Evolutionary conservation across 2,329 filamentous ascomycete genomes (phyloP), one percentile per base, ranked within the genome.

Genomic region (Sporothrix pallida): DNA sequence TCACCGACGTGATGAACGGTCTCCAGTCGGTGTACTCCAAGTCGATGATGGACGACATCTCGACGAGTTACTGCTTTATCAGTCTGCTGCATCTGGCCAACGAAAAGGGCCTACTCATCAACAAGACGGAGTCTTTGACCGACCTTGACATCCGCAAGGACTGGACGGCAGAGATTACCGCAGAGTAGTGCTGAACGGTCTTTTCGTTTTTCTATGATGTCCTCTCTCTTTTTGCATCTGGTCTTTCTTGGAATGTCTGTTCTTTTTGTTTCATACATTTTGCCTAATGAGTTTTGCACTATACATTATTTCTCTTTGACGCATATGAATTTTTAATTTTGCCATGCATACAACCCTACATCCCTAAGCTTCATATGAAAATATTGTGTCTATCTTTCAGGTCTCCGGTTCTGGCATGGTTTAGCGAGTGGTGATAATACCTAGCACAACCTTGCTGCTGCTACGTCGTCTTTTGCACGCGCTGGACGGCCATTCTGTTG

Each of bases 31-130:
- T 97, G 8, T 99, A 99, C 79, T 91, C 94, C 12, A 92, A 93
- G 81, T 87, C 93, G 77, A 89, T 90, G 75, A 93, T 99, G 90
- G 90, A 92, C 75, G 96, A 99, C 82, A 98, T 99, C 79, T 97
- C 94, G 50, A 99, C 96, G 0, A 97, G 89, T 76, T 92, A 85
- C 83, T 97, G 96, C 81, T 99, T 98, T 83, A 99, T 99, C 79
- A 97, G 93, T 78, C 83, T 97, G 74, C 84, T 98, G 76, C 95
- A 98, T 82, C 81, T 98, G 78, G 95, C 95, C 74, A 98, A 98
- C 82, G 95, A 98, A 80, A 95, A 97, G 84, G 95, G 95, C 0
- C 85, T 98, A 54, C 86, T 92, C 31, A 92, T 98, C 75, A 88
- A 92, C 77, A 89, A 89, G 78, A 87, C 87, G 12, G 83, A 85